Base-by-base conservation (phyloP, 1,139 yeast genomes). In the Debaryomyces udenii region DNA sequence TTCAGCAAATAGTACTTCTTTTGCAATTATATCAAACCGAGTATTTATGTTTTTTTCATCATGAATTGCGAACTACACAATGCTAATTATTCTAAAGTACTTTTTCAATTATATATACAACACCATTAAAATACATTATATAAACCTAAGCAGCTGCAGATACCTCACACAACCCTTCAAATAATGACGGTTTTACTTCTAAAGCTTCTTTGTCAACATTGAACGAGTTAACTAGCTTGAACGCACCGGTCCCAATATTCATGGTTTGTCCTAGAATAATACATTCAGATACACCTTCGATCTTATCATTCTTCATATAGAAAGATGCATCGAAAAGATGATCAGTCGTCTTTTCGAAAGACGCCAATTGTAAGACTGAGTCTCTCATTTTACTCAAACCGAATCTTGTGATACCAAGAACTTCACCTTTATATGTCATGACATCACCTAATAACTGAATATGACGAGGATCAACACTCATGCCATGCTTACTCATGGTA, bases 381-480 rank as follows among this genome's bases (percentile, higher is more conserved):
- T 94, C 99, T 72, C 99, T 83, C 99, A 94, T 93, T 64, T 94
- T 94, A 57, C 97, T 91, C 54, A 94, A 76, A 52, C 99, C 99
- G 57, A 94, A 94, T 67, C 99, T 80, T 3, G 99, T 94, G 59
- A 94, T 94, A 65, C 99, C 99, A 55, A 94, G 76, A 6, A 94
- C 96, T 61, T 94, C 99, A 45, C 99, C 99, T 69, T 93, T 94
- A 64, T 89, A 94, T 0, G 98, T 89, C 99, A 94, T 94, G 43
- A 94, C 99, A 63, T 94, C 99, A 49, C 99, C 99, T 49, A 94
- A 71, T 39, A 94, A 72, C 69, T 93, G 99, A 62, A 94, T 90
- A 68, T 94, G 99, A 74, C 99, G 96, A 48, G 99, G 99, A 74
- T 94, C 99, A 43, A 94, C 98, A 63, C 96, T 88, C 99, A 94